Evolutionary conservation across 257 asterid genomes (phyloP).

Genomic region (Solanum etuberosum): DNA sequence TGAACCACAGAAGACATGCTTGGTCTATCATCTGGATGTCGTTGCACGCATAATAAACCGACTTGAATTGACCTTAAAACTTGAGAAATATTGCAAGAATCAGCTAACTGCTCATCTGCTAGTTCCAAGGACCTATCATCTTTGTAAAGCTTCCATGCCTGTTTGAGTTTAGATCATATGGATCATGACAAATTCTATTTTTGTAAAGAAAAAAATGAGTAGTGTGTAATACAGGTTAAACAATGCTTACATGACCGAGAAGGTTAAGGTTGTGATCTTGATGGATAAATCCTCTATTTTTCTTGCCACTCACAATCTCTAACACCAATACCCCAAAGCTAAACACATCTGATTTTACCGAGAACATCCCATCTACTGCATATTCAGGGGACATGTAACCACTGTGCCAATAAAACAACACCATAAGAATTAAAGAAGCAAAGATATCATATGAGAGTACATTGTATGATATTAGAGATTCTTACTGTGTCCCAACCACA

Average conservation of each 20-base stretch:
- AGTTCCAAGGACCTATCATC: not conserved
- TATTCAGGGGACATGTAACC: constrained; percentile 30
- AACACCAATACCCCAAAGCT: constrained; percentile 23
- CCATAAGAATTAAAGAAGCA: not conserved
- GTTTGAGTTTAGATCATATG: not conserved
- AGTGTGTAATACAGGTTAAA: not conserved
- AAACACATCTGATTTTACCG: constrained; percentile 23
- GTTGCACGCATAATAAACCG: not conserved
- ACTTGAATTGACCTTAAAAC: not conserved
- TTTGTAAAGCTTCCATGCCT: constrained; percentile 4
- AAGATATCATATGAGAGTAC: not conserved
- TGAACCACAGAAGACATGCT: not conserved
- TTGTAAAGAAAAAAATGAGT: not conserved
- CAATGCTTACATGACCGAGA: constrained; percentile 17
- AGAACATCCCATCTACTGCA: constrained; percentile 17
- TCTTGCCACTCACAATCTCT: constrained; percentile 18
- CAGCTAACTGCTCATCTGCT: not conserved
- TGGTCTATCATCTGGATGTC: not conserved
- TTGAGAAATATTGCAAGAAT: not conserved
- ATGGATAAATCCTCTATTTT: constrained; percentile 13
- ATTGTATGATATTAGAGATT: not conserved
- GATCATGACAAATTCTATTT: not conserved
- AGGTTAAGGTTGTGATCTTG: constrained; percentile 18
- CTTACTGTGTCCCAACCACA: constrained; percentile 23
- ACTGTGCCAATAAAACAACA: not conserved